Conservation (phyloP, 805 yeast genomes). For the Soucietia sequanensis region DNA sequence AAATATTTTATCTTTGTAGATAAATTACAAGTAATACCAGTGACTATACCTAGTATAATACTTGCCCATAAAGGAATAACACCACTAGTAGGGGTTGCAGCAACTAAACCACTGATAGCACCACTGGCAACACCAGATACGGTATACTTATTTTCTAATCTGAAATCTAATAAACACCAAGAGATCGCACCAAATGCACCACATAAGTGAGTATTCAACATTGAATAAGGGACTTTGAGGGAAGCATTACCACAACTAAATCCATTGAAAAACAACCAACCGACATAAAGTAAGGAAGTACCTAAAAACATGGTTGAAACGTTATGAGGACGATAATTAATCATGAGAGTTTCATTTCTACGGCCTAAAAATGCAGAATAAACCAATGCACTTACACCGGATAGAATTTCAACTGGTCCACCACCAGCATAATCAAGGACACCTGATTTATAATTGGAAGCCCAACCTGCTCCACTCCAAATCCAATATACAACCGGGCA, state of each 20-base stretch:
- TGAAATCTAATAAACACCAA: constrained; percentile 88
- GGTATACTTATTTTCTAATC: constrained; percentile 88
- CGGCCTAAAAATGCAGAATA: constrained; percentile 79
- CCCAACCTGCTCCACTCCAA: constrained; percentile 93
- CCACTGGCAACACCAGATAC: constrained; percentile 96
- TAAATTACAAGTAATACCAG: constrained; percentile 86
- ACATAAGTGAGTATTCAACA: constrained; percentile 86
- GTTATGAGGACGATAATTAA: constrained; percentile 92
- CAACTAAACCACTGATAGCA: constrained; percentile 90
- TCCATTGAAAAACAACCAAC: constrained; percentile 96
- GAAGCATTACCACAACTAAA: constrained; percentile 84
- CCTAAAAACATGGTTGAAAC: constrained; percentile 90
- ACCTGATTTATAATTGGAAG: constrained; percentile 70
- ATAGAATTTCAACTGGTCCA: constrained; percentile 91
- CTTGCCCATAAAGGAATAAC: constrained; percentile 90
- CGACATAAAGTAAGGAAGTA: constrained; percentile 83
- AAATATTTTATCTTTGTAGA: constrained; percentile 84
- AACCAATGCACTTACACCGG: constrained; percentile 90
- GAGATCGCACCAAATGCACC: constrained; percentile 90
- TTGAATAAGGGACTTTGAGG: constrained; percentile 80
- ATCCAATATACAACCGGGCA: constrained; percentile 96
- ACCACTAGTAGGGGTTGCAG: constrained; percentile 96
- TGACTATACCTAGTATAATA: constrained; percentile 72
- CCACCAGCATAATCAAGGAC: constrained; percentile 98
- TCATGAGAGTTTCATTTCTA: constrained; percentile 70